A percentile compares a stretch with the other conserved stretches of the same genome.
Evolutionary conservation across 164 flowering plant genomes (phyloP).

Genomic region (Liriodendron chinense): DNA sequence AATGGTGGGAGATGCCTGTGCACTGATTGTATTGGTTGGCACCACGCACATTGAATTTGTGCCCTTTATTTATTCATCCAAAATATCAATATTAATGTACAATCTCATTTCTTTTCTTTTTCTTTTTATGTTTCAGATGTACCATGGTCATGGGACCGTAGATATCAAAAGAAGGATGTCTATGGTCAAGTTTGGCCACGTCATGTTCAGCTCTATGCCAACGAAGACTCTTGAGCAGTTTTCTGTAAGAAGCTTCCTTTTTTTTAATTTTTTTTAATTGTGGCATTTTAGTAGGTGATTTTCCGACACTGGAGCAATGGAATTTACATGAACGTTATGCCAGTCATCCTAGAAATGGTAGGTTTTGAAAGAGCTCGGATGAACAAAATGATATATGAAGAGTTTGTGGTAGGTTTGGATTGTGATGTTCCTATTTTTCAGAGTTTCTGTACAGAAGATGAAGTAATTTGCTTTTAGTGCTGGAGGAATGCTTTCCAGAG

Average conservation of each 20-base stretch:
- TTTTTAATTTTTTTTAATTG: too few relatives aligned
- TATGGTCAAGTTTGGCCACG: constrained; percentile 89
- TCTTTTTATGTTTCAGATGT: constrained; percentile 49
- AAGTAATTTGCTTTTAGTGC: too few relatives aligned
- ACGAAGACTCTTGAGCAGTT: constrained; percentile 22
- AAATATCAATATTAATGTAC: background rate
- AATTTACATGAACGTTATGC: background rate
- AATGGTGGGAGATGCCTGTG: too few relatives aligned
- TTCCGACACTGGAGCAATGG: background rate
- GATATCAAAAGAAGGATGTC: constrained; percentile 76
- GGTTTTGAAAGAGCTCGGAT: too few relatives aligned
- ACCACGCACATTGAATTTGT: too few relatives aligned
- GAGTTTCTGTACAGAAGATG: too few relatives aligned
- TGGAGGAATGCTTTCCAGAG: too few relatives aligned
- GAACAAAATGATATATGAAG: too few relatives aligned
- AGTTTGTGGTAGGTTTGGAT: too few relatives aligned
- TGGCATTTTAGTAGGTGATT: background rate
- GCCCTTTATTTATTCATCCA: background rate
- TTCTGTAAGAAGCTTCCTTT: background rate
- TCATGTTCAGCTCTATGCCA: constrained; percentile 38
- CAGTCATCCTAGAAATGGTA: too few relatives aligned
- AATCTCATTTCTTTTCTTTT: background rate
- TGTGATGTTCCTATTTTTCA: too few relatives aligned
- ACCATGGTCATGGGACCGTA: constrained; percentile 97
- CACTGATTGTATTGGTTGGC: too few relatives aligned